A percentile compares a stretch with the other conserved stretches of the same genome.
Evolutionary conservation across 2,329 filamentous ascomycete genomes (phyloP).

Genomic region (Trichoderma sp.): DNA sequence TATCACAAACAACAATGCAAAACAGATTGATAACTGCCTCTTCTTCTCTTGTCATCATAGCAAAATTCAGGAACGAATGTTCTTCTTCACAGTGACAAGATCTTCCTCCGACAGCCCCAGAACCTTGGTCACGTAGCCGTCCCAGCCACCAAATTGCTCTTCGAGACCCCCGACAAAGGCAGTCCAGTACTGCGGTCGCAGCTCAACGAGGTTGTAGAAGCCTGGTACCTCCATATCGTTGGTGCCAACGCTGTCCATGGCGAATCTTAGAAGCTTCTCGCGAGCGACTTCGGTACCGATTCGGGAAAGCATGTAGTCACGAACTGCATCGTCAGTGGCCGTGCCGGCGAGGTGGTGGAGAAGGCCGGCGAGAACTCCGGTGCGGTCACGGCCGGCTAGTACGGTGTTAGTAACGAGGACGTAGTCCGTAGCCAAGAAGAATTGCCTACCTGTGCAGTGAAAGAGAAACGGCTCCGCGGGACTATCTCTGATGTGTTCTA

Average conservation of each 20-base stretch:
- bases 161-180: constrained; percentile 48
- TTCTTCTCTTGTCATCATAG: neutral
- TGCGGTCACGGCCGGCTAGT: constrained; percentile 56
- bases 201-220: constrained; percentile 49
- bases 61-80: constrained; percentile 37
- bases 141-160: constrained; percentile 50
- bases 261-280: constrained; percentile 47
- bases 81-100: constrained; percentile 48
- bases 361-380: constrained; percentile 52
- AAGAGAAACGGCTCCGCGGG: constrained; percentile 50
- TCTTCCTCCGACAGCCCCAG: constrained; percentile 51
- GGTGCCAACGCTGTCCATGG: constrained; percentile 41
- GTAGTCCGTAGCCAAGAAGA: neutral
- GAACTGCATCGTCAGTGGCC: constrained; percentile 41
- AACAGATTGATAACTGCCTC: neutral
- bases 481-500: constrained; percentile 51
- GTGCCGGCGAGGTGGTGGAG: constrained; percentile 54
- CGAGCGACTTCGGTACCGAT: constrained; percentile 55
- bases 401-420: neutral
- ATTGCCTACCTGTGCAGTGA: constrained; percentile 53
- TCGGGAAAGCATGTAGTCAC: constrained; percentile 57
- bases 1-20: constrained; percentile 14
- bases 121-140: constrained; percentile 47
- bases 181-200: constrained; percentile 47
- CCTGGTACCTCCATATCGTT: constrained; percentile 45